Base-by-base conservation (phyloP, 495 filamentous ascomycete genomes). In the Podospora bellae-mahoneyi region DNA sequence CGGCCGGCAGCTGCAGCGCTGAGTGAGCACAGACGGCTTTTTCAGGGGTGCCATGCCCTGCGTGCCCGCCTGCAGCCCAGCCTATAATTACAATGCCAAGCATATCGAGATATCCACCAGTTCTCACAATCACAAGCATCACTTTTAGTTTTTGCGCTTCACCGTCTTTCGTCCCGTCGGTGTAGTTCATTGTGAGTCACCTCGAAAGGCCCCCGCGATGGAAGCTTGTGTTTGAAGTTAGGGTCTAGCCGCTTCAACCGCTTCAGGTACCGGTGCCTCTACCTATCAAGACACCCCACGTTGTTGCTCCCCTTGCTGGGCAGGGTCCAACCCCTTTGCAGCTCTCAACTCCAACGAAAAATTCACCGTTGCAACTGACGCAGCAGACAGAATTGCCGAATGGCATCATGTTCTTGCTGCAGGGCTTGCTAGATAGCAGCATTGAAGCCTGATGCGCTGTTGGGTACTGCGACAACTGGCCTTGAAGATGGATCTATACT, bases 21-120 rank as follows among this genome's bases (percentile, higher is more conserved):
- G 15, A 23, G 23, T 23, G 55, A 58, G 60, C 60, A 62, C 26
- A 28, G 56, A 60, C 65, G 6, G n/a, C 32, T 19, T 48, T 48
- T 48, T 60, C 64, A 60, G 65, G 64, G 64, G 64, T 62, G 23
- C 60, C 60, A 62, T 62, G 64, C 54, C 28, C 64, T 66, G 64
- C 34, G 26, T 15, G n/a, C 7, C 19, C 19, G 64, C 56, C 13
- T 48, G 64, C 34, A 53, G 30, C 34, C 7, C 19, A 44, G 64
- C 56, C 13, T 48, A 18, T 48, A 23, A 23, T 23, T 23, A 48
- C 39, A 48, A 48, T 48, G 39, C 39, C 39, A 48, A 48, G 39
- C 39, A 48, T 16, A 48, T 48, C 39, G 13, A 48, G 39, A 48
- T 13, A 48, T 48, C 34, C 55, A 57, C 20, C 18, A 57, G 55